Evolutionary conservation across 306 rosid species (phyloP).

Genomic region (Vicia sativa): DNA sequence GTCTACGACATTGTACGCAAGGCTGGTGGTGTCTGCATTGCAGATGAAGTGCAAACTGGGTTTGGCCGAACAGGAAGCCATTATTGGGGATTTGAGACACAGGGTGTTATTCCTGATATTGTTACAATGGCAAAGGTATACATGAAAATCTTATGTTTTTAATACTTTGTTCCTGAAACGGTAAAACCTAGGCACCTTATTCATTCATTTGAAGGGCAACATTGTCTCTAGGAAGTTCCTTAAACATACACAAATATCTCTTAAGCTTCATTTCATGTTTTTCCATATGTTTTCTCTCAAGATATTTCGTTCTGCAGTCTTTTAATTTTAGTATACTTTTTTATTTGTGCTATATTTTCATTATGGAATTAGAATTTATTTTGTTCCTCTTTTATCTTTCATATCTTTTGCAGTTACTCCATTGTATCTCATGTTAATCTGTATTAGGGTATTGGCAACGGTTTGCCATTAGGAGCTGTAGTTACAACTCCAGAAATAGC

Average conservation of each 20-base stretch:
- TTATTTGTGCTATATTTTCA: conserved; percentile 8
- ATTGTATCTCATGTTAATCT: conserved; percentile 31
- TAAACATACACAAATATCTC: too few species aligned
- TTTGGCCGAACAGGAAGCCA: conserved; percentile 95
- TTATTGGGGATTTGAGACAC: conserved; percentile 94
- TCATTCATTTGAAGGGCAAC: too few species aligned
- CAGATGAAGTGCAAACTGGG: conserved; percentile 98
- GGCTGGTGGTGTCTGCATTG: conserved; percentile 96
- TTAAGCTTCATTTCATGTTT: conserved; percentile 14
- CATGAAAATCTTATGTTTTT: conserved; percentile 4
- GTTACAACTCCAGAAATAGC: conserved; percentile 96
- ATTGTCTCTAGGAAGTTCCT: too few species aligned
- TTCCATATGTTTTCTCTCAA: not conserved
- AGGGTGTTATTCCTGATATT: conserved; percentile 88
- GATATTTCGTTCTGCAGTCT: not conserved
- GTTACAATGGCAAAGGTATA: conserved; percentile 97
- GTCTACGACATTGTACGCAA: conserved; percentile 79
- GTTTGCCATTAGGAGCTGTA: conserved; percentile 89
- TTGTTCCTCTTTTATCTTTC: conserved; percentile 12
- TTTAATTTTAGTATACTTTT: not conserved
- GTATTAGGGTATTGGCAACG: conserved; percentile 90
- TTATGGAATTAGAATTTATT: not conserved
- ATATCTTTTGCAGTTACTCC: conserved; percentile 24
- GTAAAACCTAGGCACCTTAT: too few species aligned
- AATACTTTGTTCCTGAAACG: conserved; percentile 10